phyloP scores from a whole-genome alignment of 2,329 filamentous ascomycete genomes.

The Fusarium vanettenii region DNA sequence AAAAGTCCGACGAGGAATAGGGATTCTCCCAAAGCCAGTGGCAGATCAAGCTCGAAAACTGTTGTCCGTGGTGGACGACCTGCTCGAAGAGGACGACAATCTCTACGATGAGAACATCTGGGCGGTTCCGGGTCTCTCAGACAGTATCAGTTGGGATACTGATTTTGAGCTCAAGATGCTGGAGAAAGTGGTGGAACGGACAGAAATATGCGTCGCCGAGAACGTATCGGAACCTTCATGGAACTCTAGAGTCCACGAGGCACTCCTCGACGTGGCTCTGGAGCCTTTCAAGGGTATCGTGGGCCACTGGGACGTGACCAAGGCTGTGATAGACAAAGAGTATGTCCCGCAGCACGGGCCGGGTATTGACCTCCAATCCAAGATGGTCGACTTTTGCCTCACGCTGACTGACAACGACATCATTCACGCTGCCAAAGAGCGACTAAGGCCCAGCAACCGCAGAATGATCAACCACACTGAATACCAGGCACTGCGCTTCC shows the following conservation, averaged over 20 bases:
- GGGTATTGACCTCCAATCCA: neutral
- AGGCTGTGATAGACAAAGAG: neutral
- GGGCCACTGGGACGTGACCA: neutral
- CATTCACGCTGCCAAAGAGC: neutral
- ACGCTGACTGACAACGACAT: neutral
- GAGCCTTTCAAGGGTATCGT: neutral
- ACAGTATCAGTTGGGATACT: neutral
- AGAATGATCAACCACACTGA: slow-evolving; percentile 17
- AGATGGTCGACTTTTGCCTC: slow-evolving; percentile 9
- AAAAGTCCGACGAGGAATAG: neutral
- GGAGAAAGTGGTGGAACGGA: neutral
- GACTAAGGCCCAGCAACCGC: neutral
- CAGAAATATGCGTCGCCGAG: neutral
- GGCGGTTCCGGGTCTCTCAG: neutral
- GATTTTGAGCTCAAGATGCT: neutral
- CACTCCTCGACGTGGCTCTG: neutral
- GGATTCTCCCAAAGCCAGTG: neutral
- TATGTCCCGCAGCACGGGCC: neutral
- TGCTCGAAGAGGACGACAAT: neutral
- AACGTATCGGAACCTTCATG: slow-evolving; percentile 3
- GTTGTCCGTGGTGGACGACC: neutral
- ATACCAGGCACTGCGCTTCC: neutral
- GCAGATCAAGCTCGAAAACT: neutral
- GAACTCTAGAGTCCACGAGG: neutral
- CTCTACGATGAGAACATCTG: neutral